phyloP scores from a whole-genome alignment of 129 eudicot species.

The Tagetes patula region DNA sequence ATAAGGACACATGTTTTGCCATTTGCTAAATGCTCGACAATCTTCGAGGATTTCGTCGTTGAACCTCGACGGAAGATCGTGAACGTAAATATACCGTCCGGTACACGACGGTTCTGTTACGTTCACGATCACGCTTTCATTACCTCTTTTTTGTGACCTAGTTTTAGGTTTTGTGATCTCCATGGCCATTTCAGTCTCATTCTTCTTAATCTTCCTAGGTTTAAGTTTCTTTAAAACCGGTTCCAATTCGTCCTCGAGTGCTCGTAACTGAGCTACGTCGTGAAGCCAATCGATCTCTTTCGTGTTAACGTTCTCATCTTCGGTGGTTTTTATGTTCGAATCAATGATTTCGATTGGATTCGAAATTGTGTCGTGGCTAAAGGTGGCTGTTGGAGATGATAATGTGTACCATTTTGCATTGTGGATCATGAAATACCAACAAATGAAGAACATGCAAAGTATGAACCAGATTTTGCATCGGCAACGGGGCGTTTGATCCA shows the following conservation, averaged over 20 bases:
- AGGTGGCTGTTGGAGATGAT: slow-evolving; percentile 25
- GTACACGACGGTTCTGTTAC: slow-evolving; percentile 31
- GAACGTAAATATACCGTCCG: slow-evolving; percentile 62
- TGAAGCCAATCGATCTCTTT: slow-evolving; percentile 40
- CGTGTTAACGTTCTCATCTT: neutral
- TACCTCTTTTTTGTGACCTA: neutral
- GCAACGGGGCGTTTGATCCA: slow-evolving; percentile 38
- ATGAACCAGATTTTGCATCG: slow-evolving; percentile 59
- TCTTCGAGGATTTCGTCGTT: slow-evolving; percentile 48
- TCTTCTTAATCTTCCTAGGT: slow-evolving; percentile 19
- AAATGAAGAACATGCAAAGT: slow-evolving; percentile 41
- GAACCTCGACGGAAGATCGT: slow-evolving; percentile 54
- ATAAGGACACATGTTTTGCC: slow-evolving; percentile 71
- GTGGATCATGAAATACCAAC: slow-evolving; percentile 63
- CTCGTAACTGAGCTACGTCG: slow-evolving; percentile 22
- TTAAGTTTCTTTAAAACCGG: slow-evolving; percentile 32
- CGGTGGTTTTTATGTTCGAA: slow-evolving; percentile 8
- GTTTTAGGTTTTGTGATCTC: neutral
- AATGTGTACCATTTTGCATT: slow-evolving; percentile 51
- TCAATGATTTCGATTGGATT: slow-evolving; percentile 21
- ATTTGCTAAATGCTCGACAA: slow-evolving; percentile 49
- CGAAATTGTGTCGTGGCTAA: slow-evolving; percentile 12
- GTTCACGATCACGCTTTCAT: too few relatives aligned
- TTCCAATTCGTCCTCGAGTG: slow-evolving; percentile 47
- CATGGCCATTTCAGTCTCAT: neutral